A percentile compares a stretch with the other conserved stretches of the same genome.
Conservation (phyloP, 2,329 filamentous ascomycete species). For the Colletotrichum spinosum region DNA sequence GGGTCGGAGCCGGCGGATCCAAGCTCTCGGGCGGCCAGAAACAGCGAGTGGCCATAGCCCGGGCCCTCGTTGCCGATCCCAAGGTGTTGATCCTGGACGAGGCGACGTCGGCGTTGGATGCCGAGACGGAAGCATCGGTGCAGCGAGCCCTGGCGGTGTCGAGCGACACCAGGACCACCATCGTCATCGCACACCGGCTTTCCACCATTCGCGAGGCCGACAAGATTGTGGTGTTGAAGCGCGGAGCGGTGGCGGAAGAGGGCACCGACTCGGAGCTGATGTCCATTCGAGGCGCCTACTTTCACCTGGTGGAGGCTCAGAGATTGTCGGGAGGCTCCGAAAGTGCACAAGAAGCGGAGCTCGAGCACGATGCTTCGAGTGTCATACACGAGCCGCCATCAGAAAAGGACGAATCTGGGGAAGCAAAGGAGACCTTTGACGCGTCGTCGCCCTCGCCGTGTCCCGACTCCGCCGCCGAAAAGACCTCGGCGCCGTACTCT, state of each 20-base stretch:
- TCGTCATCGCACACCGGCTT: conserved; percentile 73
- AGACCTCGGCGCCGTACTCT: too few species aligned
- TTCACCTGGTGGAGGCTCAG: conserved; percentile 40
- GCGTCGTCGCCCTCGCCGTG: too few species aligned
- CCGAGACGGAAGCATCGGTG: conserved; percentile 58
- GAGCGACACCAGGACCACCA: conserved; percentile 68
- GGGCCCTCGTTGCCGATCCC: conserved; percentile 71
- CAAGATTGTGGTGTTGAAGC: conserved; percentile 47
- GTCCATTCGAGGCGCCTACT: conserved; percentile 33
- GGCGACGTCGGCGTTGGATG: conserved; percentile 68
- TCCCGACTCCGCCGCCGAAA: too few species aligned
- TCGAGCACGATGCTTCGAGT: too few species aligned
- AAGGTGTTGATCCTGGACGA: conserved; percentile 74
- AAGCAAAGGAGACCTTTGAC: too few species aligned
- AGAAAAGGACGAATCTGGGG: too few species aligned
- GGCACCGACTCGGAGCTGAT: conserved; percentile 42
- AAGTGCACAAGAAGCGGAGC: too few species aligned
- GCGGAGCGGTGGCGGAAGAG: conserved; percentile 45
- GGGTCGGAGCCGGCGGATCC: conserved; percentile 41
- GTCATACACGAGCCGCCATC: too few species aligned
- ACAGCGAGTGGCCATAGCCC: conserved; percentile 73
- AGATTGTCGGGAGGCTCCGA: too few species aligned
- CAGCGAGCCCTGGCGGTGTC: conserved; percentile 65
- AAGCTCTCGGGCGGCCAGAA: conserved; percentile 67
- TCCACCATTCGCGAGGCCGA: conserved; percentile 47